These are phyloP conservation scores for Crithidia brevicula DNA, from an alignment of 208 protist species.

Conservation along the genomic window DNA sequence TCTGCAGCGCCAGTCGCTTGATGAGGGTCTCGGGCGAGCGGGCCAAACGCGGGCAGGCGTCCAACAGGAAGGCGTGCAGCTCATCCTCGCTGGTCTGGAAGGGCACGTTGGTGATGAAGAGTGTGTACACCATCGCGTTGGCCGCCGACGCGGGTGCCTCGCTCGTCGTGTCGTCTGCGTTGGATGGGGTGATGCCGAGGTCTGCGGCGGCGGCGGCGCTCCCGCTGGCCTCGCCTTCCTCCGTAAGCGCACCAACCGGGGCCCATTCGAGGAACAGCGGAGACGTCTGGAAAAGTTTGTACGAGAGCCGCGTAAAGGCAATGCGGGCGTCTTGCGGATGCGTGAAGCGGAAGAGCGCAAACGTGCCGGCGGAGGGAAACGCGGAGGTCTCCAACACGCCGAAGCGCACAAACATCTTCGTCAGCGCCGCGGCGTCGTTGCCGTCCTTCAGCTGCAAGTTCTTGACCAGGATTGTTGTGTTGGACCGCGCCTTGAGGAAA, in stretches of 20 bases:
- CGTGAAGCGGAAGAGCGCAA: conserved; percentile 78
- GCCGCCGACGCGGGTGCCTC: not conserved
- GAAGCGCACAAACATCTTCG: conserved; percentile 72
- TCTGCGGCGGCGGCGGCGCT: conserved; percentile 11
- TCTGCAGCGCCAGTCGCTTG: conserved; percentile 71
- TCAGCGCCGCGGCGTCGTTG: conserved; percentile 63
- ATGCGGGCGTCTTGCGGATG: conserved; percentile 86
- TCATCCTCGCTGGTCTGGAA: conserved; percentile 82
- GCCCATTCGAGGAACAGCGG: conserved; percentile 99
- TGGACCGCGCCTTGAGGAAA: conserved; percentile 71
- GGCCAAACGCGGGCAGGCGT: conserved; percentile 90
- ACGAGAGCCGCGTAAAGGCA: conserved; percentile 96
- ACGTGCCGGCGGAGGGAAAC: conserved; percentile 63
- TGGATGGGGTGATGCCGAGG: conserved; percentile 12
- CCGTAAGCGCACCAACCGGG: conserved; percentile 85
- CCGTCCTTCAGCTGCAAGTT: conserved; percentile 59
- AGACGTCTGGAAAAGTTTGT: conserved; percentile 92
- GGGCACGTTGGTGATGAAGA: conserved; percentile 91
- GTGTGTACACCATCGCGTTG: conserved; percentile 49
- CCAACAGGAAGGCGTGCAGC: conserved; percentile 70
- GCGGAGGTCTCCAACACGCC: conserved; percentile 74
- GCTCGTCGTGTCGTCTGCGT: not conserved
- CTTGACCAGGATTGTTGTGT: conserved; percentile 87
- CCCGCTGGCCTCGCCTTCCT: conserved; percentile 36
- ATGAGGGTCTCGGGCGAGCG: conserved; percentile 94